Base-by-base conservation (phyloP, 192 early-diverging fungal species). In the Umbelopsis sp. region DNA sequence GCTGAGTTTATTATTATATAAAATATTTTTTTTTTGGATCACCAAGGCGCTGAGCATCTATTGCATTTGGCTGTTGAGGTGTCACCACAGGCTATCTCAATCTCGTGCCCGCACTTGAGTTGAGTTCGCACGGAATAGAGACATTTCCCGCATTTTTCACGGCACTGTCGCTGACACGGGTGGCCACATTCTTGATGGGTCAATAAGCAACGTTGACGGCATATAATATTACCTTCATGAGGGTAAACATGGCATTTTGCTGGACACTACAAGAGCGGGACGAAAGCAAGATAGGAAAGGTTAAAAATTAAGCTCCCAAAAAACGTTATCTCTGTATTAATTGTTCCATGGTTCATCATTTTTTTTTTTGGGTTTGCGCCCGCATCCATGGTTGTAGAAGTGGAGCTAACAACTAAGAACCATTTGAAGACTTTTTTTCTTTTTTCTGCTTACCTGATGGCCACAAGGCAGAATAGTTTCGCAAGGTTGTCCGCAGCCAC, bases 401-500 rank as follows among this genome's bases (percentile, higher is more conserved):
- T 6, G 37, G 5, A 41, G 1, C 37, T 41, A 41, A 41, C 37
- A 41, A 41, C 27, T 3, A 41, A 41, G 6, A 41, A 41, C 37
- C 10, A 9, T 41, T 41, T 41, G 5, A 0, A 10, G 10, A 41
- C 37, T 41, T 12, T 45, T 48, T 52, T 33, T 33, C 15, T 68
- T 37, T 47, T 44, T 33, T 73, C 35, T 23, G 18, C 18, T 71
- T 73, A 73, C 79, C 72, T 74, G 30, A 18, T 71, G 75, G 7
- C 82, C 82, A 41, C 73, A 77, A 11, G 71, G 70, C 18, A 85
- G 52, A 1, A 49, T 30, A 11, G 61, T 72, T 18, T 65, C 70
- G 48, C 84, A 85, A 22, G 76, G 78, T 20, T 53, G 73, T 7
- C 69, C 68, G 49, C 84, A 85, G 0, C 84, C 84, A 52, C 84